Conservation (phyloP, 768 basidiomycete genomes). For the Lepiota subincarnata region DNA sequence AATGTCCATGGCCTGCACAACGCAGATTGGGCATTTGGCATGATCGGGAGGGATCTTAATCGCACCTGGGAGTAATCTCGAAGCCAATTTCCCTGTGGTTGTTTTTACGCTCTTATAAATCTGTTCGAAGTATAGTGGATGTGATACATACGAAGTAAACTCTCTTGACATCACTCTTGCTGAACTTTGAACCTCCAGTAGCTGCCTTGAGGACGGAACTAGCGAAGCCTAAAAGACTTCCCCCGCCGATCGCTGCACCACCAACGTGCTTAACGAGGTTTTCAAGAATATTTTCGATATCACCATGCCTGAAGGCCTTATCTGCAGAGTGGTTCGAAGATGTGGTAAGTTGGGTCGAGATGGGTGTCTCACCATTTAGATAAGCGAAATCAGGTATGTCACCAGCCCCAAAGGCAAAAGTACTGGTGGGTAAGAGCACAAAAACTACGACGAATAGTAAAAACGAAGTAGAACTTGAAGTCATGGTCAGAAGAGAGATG, state of each 20-base stretch:
- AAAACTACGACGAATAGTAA: slow-evolving; percentile 32
- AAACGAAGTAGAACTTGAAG: slow-evolving; percentile 26
- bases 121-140: background rate
- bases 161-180: slow-evolving; percentile 60
- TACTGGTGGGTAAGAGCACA: slow-evolving; percentile 39
- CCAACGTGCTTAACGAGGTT: slow-evolving; percentile 56
- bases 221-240: slow-evolving; percentile 49
- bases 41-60: background rate
- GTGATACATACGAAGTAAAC: slow-evolving; percentile 50
- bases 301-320: slow-evolving; percentile 74
- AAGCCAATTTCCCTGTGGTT: slow-evolving; percentile 58
- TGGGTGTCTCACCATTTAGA: slow-evolving; percentile 43
- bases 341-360: background rate
- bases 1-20: slow-evolving; percentile 60
- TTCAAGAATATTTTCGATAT: slow-evolving; percentile 67
- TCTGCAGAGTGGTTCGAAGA: slow-evolving; percentile 26
- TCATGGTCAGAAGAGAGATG: slow-evolving; percentile 13
- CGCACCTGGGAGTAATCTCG: slow-evolving; percentile 62
- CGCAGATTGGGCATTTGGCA: background rate
- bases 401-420: slow-evolving; percentile 57
- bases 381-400: slow-evolving; percentile 73
- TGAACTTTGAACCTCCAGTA: slow-evolving; percentile 55
- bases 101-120: background rate
- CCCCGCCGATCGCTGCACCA: slow-evolving; percentile 35
- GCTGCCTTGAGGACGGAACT: slow-evolving; percentile 40